Percentiles rank a stretch among this genome's conserved stretches.
Conservation (phyloP, 768 basidiomycete genomes). For the Rhodocollybia butyracea region DNA sequence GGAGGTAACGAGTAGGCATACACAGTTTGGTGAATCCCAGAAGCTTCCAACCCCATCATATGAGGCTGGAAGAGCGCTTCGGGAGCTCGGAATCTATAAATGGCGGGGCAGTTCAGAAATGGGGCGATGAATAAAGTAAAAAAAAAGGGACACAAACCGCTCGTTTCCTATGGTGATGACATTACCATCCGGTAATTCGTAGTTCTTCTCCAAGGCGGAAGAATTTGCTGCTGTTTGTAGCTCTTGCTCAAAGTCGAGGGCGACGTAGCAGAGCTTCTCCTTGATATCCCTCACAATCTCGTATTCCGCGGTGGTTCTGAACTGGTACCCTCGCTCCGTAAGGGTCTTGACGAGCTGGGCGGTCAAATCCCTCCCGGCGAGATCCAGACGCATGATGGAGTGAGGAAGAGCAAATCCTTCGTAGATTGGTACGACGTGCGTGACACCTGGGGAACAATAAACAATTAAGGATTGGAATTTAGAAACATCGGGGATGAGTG, state of each 20-base stretch:
- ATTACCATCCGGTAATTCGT: slow-evolving; percentile 70
- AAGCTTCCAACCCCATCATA: slow-evolving; percentile 62
- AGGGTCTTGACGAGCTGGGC: slow-evolving; percentile 63
- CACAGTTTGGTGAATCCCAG: slow-evolving; percentile 56
- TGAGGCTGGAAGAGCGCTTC: slow-evolving; percentile 73
- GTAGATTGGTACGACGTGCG: slow-evolving; percentile 95
- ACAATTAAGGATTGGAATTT: no score
- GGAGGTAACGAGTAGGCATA: not conserved
- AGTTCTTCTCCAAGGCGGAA: slow-evolving; percentile 68
- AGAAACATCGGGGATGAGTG: no score
- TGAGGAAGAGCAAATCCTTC: slow-evolving; percentile 92
- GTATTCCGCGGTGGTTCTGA: slow-evolving; percentile 68
- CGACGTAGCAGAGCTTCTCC: slow-evolving; percentile 76
- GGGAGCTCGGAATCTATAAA: slow-evolving; percentile 55
- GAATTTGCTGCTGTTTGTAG: slow-evolving; percentile 70
- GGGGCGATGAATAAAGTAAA: not conserved
- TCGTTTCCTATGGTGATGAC: slow-evolving; percentile 75
- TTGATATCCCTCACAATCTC: slow-evolving; percentile 80
- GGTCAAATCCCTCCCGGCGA: slow-evolving; percentile 91
- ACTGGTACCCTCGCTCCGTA: slow-evolving; percentile 67
- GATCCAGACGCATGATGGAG: slow-evolving; percentile 88
- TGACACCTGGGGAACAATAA: no score
- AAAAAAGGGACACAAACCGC: slow-evolving; percentile 25
- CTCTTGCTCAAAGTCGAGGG: slow-evolving; percentile 76
- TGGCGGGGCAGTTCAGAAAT: not conserved